These are phyloP conservation scores for Prunus mira DNA, from an alignment of 306 rosid genomes.

Conservation along the genomic window DNA sequence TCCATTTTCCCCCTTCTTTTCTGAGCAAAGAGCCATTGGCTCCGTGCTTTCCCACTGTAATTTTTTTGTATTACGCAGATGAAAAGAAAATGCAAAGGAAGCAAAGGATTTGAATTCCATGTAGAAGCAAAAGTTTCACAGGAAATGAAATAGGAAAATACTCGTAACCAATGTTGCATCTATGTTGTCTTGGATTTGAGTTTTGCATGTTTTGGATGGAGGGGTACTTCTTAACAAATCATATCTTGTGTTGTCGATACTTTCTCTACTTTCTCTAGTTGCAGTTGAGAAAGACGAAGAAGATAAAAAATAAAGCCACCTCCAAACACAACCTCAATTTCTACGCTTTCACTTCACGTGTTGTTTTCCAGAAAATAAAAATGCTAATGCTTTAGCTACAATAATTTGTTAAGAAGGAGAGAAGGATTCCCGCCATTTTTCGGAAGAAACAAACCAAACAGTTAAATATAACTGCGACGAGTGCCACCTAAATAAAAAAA, in stretches of 20 bases:
- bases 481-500: neutral
- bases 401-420: neutral
- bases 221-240: too few relatives aligned
- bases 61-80: constrained; percentile 38
- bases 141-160: constrained; percentile 23
- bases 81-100: constrained; percentile 47
- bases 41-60: constrained; percentile 53
- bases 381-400: neutral
- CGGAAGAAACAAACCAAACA: neutral
- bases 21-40: constrained; percentile 33
- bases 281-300: too few relatives aligned
- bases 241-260: too few relatives aligned
- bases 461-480: neutral
- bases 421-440: neutral
- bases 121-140: constrained; percentile 28
- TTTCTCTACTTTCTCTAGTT: too few relatives aligned
- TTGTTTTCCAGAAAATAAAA: neutral
- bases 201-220: neutral
- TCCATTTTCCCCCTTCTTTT: constrained; percentile 8
- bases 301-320: too few relatives aligned
- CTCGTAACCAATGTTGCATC: neutral
- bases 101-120: constrained; percentile 27
- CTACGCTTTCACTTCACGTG: too few relatives aligned
- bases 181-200: neutral
- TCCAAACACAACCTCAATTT: too few relatives aligned